These are phyloP conservation scores for Staphylotrichum longicolle DNA, from an alignment of 495 filamentous ascomycete genomes.

Conservation along the genomic window DNA sequence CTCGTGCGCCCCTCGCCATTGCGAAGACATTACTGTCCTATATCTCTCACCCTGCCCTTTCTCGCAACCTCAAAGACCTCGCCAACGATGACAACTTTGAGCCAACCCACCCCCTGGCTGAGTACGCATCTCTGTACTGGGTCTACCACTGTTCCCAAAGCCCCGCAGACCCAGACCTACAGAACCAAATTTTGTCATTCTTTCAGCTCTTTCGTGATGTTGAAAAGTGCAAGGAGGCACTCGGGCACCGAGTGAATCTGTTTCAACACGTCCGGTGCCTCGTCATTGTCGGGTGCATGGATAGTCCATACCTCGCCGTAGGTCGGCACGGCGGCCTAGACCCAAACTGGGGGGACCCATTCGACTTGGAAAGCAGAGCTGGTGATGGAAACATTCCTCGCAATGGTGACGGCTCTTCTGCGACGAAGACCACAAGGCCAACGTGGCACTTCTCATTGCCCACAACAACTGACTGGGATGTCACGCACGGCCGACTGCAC, in stretches of 20 bases:
- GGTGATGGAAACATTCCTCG: too few species aligned
- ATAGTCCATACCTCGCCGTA: not conserved
- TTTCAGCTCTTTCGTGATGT: not conserved
- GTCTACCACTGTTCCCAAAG: too few species aligned
- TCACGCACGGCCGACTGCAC: not conserved
- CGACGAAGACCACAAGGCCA: not conserved
- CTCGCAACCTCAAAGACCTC: too few species aligned
- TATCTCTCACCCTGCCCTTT: too few species aligned
- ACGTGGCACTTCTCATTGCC: not conserved
- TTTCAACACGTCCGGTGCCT: constrained; percentile 3
- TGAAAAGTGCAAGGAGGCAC: not conserved
- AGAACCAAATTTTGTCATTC: too few species aligned
- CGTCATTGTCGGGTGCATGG: not conserved
- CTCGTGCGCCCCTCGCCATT: too few species aligned
- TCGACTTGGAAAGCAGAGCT: not conserved
- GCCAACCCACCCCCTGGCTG: too few species aligned
- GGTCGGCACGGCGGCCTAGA: not conserved
- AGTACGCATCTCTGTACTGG: too few species aligned
- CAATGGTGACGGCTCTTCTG: too few species aligned
- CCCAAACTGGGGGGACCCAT: not conserved
- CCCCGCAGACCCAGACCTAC: too few species aligned
- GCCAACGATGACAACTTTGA: too few species aligned
- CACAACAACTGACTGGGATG: not conserved
- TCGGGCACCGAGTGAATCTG: not conserved
- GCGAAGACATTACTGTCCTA: too few species aligned